Evolutionary conservation across 352 stramenopile genomes (phyloP), one percentile per base, ranked within the genome.

Genomic region (Pythium diclinum): DNA sequence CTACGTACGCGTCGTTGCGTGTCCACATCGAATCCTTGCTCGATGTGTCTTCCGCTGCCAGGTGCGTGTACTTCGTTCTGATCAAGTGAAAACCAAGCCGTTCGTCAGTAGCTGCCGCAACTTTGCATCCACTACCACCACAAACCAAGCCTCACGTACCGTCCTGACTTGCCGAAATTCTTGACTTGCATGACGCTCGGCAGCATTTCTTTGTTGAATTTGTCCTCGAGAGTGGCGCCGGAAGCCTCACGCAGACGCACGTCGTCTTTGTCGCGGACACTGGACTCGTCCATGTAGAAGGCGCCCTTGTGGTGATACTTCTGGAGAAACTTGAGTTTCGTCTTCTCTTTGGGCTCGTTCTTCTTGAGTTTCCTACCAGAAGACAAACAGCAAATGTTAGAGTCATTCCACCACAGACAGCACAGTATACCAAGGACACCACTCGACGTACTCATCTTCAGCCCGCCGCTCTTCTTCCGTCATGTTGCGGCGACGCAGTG

Each of bases 291-390:
- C 81, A 99, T 96, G 71, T 98, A 99, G 62, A 99, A 99, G 0
- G 94, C 96, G 44, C 97, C 97, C 69, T 98, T 97, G 79, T 99
- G 97, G 75, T 99, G 98, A 71, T 99, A 99, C 60, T 98, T 98
- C 67, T 99, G 97, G 78, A 98, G 87, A 75, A 98, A 98, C 63
- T 95, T 97, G 56, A 88, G 88, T 73, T 97, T 97, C 46, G 71
- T 74, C 69, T 95, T 95, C 49, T 90, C 81, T 58, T 91, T 89
- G 0, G 82, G 80, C 55, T 83, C 71, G 44, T 90, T 91, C 40
- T 87, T 88, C 69, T 88, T 89, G n/a, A 90, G 77, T 65, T 93
- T 94, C 30, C 87, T 92, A 55, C 34, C 59, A 47, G 56, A 21
- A 42, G 7, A 17, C 63, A 51, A 59, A 9, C 16, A 51, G 6